These are phyloP conservation scores for Phytopythium montanum DNA, from an alignment of 352 stramenopile species.

Conservation along the genomic window DNA sequence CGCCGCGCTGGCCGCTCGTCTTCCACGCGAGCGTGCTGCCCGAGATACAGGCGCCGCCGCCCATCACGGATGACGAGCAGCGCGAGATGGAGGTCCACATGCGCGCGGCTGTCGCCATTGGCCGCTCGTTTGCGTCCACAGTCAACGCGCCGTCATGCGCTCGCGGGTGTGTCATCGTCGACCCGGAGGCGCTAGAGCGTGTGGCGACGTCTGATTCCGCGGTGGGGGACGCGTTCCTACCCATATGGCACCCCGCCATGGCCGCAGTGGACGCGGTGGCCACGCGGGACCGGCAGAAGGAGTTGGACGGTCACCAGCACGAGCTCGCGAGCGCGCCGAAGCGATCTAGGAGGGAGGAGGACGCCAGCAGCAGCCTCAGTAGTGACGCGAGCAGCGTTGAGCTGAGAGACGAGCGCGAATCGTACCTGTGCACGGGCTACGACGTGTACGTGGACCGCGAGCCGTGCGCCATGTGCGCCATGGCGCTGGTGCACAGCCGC, in stretches of 20 bases:
- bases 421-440: conserved; percentile 88
- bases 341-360: conserved; percentile 26
- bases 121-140: conserved; percentile 1
- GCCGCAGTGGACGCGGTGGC: conserved; percentile 63
- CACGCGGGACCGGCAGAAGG: conserved; percentile 43
- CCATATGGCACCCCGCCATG: conserved; percentile 70
- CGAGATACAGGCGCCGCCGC: conserved; percentile 28
- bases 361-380: not conserved
- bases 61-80: conserved; percentile 38
- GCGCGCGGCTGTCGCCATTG: conserved; percentile 18
- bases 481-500: conserved; percentile 88
- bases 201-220: conserved; percentile 27
- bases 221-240: conserved; percentile 28
- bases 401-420: conserved; percentile 21
- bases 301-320: conserved; percentile 9
- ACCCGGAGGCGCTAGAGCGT: conserved; percentile 26
- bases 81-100: conserved; percentile 21
- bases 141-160: conserved; percentile 24
- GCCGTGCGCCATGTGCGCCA: conserved; percentile 88
- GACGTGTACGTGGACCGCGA: conserved; percentile 85
- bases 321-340: conserved; percentile 15
- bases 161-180: conserved; percentile 49
- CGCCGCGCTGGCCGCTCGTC: conserved; percentile 67
- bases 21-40: conserved; percentile 70
- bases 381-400: conserved; percentile 2